Percentiles rank a stretch among this genome's conserved stretches.
phyloP scores from a whole-genome alignment of 805 yeast genomes.

The Alloascoidea hylecoeti region DNA sequence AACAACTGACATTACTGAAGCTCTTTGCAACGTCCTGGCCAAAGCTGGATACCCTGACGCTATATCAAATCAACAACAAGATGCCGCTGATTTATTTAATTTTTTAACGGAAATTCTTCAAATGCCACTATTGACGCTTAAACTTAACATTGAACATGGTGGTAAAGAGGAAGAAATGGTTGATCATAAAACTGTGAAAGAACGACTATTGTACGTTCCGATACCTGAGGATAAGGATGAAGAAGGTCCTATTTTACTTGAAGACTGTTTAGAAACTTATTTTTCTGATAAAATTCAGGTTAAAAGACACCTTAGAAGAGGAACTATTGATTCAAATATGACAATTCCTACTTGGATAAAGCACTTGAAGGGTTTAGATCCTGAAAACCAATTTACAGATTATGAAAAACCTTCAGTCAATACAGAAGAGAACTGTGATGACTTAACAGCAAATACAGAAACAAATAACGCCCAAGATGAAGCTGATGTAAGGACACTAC shows the following conservation, averaged over 20 bases:
- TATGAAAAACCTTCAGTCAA: too few species aligned
- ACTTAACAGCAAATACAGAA: too few species aligned
- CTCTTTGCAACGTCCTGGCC: slow-evolving; percentile 29
- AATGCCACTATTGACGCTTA: slow-evolving; percentile 43
- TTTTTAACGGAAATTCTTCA: slow-evolving; percentile 37
- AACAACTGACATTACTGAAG: slow-evolving; percentile 32
- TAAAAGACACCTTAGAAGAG: slow-evolving; percentile 32
- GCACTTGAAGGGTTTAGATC: too few species aligned
- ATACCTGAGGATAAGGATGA: slow-evolving; percentile 27
- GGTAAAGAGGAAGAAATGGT: slow-evolving; percentile 40
- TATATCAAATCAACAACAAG: slow-evolving; percentile 28
- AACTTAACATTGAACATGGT: slow-evolving; percentile 46
- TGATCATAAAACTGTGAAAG: slow-evolving; percentile 40
- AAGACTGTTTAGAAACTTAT: slow-evolving; percentile 45
- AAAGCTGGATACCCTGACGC: slow-evolving; percentile 37
- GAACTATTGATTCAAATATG: not conserved
- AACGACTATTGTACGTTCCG: slow-evolving; percentile 39
- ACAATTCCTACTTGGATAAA: not conserved
- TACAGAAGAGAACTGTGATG: too few species aligned
- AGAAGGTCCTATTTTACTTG: slow-evolving; percentile 19
- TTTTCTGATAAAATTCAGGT: slow-evolving; percentile 46
- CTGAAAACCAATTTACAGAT: too few species aligned
- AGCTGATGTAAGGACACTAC: too few species aligned
- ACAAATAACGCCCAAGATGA: too few species aligned
- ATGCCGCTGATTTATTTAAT: slow-evolving; percentile 38